Evolutionary conservation across 495 filamentous ascomycete species (phyloP), one percentile per base, ranked within the genome.

Genomic region (Neurospora sp.): DNA sequence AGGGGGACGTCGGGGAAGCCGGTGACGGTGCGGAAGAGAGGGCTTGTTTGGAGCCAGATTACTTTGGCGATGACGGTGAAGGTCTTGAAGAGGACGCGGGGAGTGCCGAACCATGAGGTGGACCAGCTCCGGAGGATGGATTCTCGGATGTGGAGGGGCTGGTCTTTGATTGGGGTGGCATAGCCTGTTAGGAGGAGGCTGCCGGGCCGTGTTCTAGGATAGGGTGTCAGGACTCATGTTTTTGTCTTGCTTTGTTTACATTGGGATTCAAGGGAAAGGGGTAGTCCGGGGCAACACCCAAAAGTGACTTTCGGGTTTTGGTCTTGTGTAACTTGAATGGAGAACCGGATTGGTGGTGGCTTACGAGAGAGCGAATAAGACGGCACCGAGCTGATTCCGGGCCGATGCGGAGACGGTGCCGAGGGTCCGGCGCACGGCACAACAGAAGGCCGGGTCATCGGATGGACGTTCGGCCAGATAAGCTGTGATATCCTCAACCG

Each of bases 111-210:
- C 71, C 90, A 86, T 0, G 92, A 89, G 11, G 78, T 78, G 23
- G 82, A 77, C 91, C 91, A 93, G 39, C 82, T 75, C 31, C 87
- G 83, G 11, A 94, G 80, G 46, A 93, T 85, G 35, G 86, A 84
- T 77, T 91, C 85, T 4, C 93, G 88, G 40, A 87, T 82, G 44
- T 84, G 80, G 9, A 91, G 75, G 4, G 90, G 85, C 75, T 92
- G 92, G 70, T 88, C 82, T 71, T 91, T 86, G 31, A 94, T 80
- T 0, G 88, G 87, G 2, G 85, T 90, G 39, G 84, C 83, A 31
- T 88, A 89, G 31, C 91, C 91, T 0, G 92, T 94, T 23, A 91
- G 80, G 18, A 92, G 79, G 18, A 93, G 79, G 41, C 89, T 93
- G 10, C 92, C 92, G 0, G 89, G 82, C n/a, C 86, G 86, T 39